Conservation (phyloP, 164 flowering plant species). For the Paratinospora sagittata region DNA sequence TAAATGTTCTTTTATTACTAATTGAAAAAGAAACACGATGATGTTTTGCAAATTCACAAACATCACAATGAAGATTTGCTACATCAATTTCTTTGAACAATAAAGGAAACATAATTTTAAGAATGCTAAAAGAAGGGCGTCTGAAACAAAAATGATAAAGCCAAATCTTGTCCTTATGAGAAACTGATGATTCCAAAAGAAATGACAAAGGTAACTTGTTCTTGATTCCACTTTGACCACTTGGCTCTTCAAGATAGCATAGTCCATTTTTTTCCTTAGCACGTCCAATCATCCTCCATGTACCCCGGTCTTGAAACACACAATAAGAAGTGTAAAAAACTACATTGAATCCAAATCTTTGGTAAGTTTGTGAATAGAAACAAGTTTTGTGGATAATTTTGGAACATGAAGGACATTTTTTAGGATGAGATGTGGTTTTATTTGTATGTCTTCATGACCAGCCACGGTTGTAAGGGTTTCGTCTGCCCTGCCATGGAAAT, state of each 20-base stretch:
- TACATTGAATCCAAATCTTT: too few species aligned
- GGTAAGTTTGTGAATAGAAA: too few species aligned
- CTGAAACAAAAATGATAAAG: slow-evolving; percentile 6
- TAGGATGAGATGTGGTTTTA: too few species aligned
- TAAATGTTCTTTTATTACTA: not conserved
- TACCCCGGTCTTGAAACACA: too few species aligned
- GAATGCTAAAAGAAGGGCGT: not conserved
- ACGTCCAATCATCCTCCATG: too few species aligned
- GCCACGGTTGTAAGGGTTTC: not conserved
- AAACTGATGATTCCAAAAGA: too few species aligned
- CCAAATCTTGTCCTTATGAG: slow-evolving; percentile 9
- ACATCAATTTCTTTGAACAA: slow-evolving; percentile 11
- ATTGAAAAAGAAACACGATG: not conserved
- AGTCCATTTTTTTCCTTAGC: not conserved
- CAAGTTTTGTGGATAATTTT: too few species aligned
- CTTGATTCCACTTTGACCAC: too few species aligned
- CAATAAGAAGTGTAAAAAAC: too few species aligned
- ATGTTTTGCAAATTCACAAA: not conserved
- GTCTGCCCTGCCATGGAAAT: not conserved
- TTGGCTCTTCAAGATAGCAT: not conserved
- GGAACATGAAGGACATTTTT: too few species aligned
- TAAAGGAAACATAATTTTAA: not conserved
- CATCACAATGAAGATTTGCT: too few species aligned
- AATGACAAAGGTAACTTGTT: too few species aligned
- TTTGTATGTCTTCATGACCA: not conserved